Base-by-base conservation (phyloP, 75 land plant species). In the Azolla pinnata region DNA sequence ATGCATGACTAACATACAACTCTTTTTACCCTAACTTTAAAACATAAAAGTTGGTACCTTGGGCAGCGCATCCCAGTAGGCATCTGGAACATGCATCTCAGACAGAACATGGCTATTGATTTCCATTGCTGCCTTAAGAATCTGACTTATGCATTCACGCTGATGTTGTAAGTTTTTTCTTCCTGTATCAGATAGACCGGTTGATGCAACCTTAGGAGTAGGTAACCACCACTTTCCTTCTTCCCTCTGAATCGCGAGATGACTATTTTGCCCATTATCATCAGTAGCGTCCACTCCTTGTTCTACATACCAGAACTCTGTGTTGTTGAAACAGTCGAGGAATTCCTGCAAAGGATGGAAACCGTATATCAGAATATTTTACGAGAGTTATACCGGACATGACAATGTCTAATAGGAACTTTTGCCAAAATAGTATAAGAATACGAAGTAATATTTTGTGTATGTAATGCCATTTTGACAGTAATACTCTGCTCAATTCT, bases 141-240 rank as follows among this genome's bases (percentile, higher is more conserved):
- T 84, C 60, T 88, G 93, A 42, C 79, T 84, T 7, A 77, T 65
- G 57, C 85, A 73, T 30, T 88, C 88, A 16, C 84, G 68, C 57
- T 81, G 83, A 64, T 88, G 85, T 40, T 84, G 82, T 72, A 88
- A 51, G 0, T 67, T 66, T 58, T 75, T 84, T 56, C 77, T 81
- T 10, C 78, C 57, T 47, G 59, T 50, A 24, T 81, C 83, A 33
- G 30, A 68, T 10, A 84, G 83, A 17, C 93, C 88, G 24, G 73
- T 61, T 52, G 72, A 57, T 40, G 93, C 85, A 29, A 88, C 88
- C 19, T 74, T 59, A 28, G 88, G 93, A 9, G 76, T 69, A 16
- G 93, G 93, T 2, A 88, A 64, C 93, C 93, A 88, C 93, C 93
- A 88, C 51, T 88, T 88, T 21, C 81, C 89, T 31, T 83, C 87